A percentile compares a stretch with the other conserved stretches of the same genome.
Evolutionary conservation across 176 grass and related monocot species (phyloP).

Genomic region (Oryza officinalis): DNA sequence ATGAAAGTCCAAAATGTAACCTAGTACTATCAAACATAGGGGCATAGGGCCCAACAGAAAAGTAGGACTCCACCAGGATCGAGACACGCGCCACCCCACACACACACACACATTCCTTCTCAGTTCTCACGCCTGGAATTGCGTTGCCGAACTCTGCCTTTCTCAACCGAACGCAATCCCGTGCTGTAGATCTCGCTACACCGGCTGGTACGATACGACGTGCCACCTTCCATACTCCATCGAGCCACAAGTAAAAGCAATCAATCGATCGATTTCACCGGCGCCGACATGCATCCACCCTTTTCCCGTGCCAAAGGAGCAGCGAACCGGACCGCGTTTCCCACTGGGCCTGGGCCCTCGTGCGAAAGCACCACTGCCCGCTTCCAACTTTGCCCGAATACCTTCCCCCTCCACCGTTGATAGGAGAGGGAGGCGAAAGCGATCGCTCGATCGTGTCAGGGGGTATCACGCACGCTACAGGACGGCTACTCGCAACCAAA

Average conservation of each 20-base stretch:
- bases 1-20: too few species aligned
- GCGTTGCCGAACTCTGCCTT: not conserved
- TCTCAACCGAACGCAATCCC: not conserved
- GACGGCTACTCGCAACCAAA: not conserved
- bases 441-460: not conserved
- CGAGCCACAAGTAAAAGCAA: not conserved
- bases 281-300: not conserved
- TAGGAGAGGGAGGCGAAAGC: not conserved
- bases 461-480: not conserved
- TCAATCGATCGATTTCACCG: not conserved
- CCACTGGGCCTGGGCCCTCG: not conserved
- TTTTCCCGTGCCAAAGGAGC: not conserved
- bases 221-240: not conserved
- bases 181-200: not conserved
- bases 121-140: not conserved
- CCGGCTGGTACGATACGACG: not conserved
- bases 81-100: too few species aligned
- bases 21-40: too few species aligned
- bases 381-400: not conserved
- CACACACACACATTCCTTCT: too few species aligned
- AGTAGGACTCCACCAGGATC: too few species aligned
- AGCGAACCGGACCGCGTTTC: not conserved
- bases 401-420: not conserved
- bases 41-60: too few species aligned
- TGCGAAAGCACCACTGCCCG: not conserved